Base-by-base conservation (phyloP, 2,329 filamentous ascomycete species). In the Aspergillus awamori region DNA sequence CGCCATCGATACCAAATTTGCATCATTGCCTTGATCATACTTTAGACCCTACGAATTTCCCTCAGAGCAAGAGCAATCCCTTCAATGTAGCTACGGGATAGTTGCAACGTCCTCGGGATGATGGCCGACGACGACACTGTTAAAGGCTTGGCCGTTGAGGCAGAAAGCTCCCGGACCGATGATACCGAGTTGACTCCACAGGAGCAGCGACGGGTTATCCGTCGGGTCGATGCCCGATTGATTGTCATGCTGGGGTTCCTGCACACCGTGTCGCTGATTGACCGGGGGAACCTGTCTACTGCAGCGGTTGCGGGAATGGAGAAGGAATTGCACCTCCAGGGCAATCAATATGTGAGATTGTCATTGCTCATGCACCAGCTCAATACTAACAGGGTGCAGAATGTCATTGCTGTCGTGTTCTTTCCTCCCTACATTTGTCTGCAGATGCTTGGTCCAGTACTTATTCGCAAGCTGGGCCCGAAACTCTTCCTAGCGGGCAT, bases 261-360 rank as follows among this genome's bases (percentile, higher is more conserved):
- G 17, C 59, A 65, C n/a, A 60, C 57, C 4, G 63, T 69, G 8
- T 61, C 57, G 8, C 41, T 69, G 13, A 65, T 69, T 13, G 67
- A 69, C 24, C 62, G 67, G 6, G 59, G 59, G 2, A 69, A 69
- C 20, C 17, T 67, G 5, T 63, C 64, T 0, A 58, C 61, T 5
- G 65, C 67, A 30, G 53, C 60, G 2, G 51, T 69, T 5, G 63
- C 67, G 5, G 67, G 65, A 2, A 67, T 69, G 67, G 49, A 57
- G 28, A 36, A 60, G 36, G 56, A 64, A 13, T 26, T 62, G 28
- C 47, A 56, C 13, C 53, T 64, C 8, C 41, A 57, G 22, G 57
- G 60, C 5, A 60, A 47, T 22, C 58, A 57, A 63, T 68, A 68
- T 45, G 65, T 66, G 22, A 45, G 64, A 47, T 22, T 4, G 8